Conservation (phyloP, 495 filamentous ascomycete genomes). For the Hyaloscypha bicolor region DNA sequence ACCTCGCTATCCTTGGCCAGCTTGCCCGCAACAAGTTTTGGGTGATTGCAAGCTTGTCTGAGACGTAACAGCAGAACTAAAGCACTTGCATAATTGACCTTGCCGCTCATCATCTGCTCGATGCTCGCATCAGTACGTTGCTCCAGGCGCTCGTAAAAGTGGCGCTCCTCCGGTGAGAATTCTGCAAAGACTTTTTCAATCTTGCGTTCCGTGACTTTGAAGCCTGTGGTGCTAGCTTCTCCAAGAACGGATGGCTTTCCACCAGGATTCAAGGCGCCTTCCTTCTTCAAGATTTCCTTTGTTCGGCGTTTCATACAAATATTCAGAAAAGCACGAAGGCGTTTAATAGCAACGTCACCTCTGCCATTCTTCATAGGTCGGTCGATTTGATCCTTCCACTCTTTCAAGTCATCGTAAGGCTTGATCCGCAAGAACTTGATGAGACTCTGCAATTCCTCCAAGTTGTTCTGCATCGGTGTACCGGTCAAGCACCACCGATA, state of each 20-base stretch:
- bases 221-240: slow-evolving; percentile 56
- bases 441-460: slow-evolving; percentile 94
- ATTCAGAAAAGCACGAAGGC: slow-evolving; percentile 79
- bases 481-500: slow-evolving; percentile 96
- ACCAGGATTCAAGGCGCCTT: slow-evolving; percentile 72
- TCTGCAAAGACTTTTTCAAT: slow-evolving; percentile 78
- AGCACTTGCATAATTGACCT: slow-evolving; percentile 78
- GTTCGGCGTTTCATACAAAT: slow-evolving; percentile 96
- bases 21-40: slow-evolving; percentile 79
- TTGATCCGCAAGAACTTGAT: slow-evolving; percentile 92
- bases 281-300: slow-evolving; percentile 89
- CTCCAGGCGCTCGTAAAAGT: slow-evolving; percentile 85
- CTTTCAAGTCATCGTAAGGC: slow-evolving; percentile 78
- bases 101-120: slow-evolving; percentile 80
- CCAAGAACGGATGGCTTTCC: slow-evolving; percentile 53
- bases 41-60: slow-evolving; percentile 93
- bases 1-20: slow-evolving; percentile 87
- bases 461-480: slow-evolving; percentile 96
- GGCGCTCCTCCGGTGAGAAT: slow-evolving; percentile 77
- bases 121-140: slow-evolving; percentile 81
- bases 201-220: slow-evolving; percentile 86
- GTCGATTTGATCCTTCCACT: slow-evolving; percentile 89
- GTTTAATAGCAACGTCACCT: slow-evolving; percentile 85
- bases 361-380: slow-evolving; percentile 81
- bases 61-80: slow-evolving; percentile 86